Conservation (phyloP, 768 basidiomycete genomes). For the Termitomyces titanicus region DNA sequence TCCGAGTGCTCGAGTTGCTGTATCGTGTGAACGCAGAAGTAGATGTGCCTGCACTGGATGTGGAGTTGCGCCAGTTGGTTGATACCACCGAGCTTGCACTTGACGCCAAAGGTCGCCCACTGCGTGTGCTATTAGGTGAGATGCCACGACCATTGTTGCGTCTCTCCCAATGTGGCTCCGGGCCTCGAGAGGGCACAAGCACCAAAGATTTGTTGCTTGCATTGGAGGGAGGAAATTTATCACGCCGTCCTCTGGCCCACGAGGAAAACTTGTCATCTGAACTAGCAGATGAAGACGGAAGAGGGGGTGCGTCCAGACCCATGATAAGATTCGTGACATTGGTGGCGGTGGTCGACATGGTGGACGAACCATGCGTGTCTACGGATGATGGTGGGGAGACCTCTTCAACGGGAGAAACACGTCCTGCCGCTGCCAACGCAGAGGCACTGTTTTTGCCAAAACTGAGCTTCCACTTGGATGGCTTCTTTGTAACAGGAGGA, state of each 20-base stretch:
- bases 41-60: slow-evolving; percentile 64
- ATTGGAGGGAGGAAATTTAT: slow-evolving; percentile 11
- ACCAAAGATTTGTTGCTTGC: slow-evolving; percentile 15
- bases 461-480: slow-evolving; percentile 82
- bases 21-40: slow-evolving; percentile 75
- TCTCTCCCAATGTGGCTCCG: slow-evolving; percentile 29
- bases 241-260: slow-evolving; percentile 48
- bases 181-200: slow-evolving; percentile 21
- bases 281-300: slow-evolving; percentile 20
- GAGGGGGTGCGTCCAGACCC: slow-evolving; percentile 52
- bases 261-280: slow-evolving; percentile 39
- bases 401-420: slow-evolving; percentile 38
- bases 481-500: slow-evolving; percentile 62
- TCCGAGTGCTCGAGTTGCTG: slow-evolving; percentile 70
- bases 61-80: slow-evolving; percentile 78
- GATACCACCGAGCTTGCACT: slow-evolving; percentile 63
- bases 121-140: slow-evolving; percentile 61
- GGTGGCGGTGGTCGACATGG: slow-evolving; percentile 66
- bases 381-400: slow-evolving; percentile 26
- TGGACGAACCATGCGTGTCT: slow-evolving; percentile 23
- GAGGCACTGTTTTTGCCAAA: slow-evolving; percentile 58
- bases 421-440: slow-evolving; percentile 30
- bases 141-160: slow-evolving; percentile 40
- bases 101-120: slow-evolving; percentile 47
- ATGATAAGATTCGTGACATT: slow-evolving; percentile 77